A percentile compares a stretch with the other conserved stretches of the same genome.
Evolutionary conservation across 345 rosid genomes (phyloP).

Genomic region (Raphanus sativus): DNA sequence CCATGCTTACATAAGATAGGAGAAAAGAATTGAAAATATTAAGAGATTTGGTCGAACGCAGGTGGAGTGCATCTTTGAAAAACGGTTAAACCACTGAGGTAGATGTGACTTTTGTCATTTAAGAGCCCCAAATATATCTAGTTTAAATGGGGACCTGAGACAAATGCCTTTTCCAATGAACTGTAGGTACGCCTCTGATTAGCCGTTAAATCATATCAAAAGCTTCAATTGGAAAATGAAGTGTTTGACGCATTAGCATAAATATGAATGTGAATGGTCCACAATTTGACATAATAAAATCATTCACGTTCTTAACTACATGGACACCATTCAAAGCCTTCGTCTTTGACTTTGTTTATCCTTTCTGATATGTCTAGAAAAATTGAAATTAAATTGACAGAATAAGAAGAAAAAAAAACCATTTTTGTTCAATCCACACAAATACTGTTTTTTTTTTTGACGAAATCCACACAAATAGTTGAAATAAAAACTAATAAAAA

Average conservation of each 20-base stretch:
- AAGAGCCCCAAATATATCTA: too few relatives aligned
- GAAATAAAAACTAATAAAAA: not conserved
- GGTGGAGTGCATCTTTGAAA: too few relatives aligned
- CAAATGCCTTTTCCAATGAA: too few relatives aligned
- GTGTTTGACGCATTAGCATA: not conserved
- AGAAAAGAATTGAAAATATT: too few relatives aligned
- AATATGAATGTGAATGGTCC: not conserved
- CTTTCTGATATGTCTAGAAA: not conserved
- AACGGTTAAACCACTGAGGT: too few relatives aligned
- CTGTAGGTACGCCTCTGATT: too few relatives aligned
- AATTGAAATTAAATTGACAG: not conserved
- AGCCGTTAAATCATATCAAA: not conserved
- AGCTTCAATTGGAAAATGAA: not conserved
- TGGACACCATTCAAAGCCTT: not conserved
- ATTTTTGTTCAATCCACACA: not conserved
- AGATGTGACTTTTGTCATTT: too few relatives aligned
- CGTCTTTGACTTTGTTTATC: constrained; percentile 7
- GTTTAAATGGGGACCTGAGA: too few relatives aligned
- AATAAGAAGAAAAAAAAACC: not conserved
- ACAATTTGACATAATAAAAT: not conserved
- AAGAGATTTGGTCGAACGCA: too few relatives aligned
- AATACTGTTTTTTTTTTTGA: not conserved
- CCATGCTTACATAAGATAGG: too few relatives aligned
- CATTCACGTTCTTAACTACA: not conserved
- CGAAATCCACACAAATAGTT: too few relatives aligned